Evolutionary conservation across 352 stramenopile species (phyloP).

Genomic region (Elongisporangium senticosum): DNA sequence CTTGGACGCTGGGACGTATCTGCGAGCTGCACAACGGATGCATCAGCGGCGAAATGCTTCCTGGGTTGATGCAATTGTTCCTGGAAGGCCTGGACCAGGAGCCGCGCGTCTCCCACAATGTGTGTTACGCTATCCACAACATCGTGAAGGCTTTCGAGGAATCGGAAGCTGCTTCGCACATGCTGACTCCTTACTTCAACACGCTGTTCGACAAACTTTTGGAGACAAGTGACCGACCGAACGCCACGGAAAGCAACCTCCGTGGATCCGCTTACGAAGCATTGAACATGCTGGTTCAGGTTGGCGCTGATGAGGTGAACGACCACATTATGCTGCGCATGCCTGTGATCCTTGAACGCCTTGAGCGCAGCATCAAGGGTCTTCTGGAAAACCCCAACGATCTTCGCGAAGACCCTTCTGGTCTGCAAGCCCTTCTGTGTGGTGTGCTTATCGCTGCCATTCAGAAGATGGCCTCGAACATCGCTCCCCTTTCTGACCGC

Average conservation of each 20-base stretch:
- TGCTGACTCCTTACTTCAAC: conserved; percentile 91
- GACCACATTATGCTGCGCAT: conserved; percentile 76
- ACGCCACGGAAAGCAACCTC: conserved; percentile 89
- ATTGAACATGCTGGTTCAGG: conserved; percentile 92
- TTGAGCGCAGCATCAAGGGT: conserved; percentile 63
- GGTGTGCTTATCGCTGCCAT: conserved; percentile 91
- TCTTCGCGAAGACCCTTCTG: conserved; percentile 68
- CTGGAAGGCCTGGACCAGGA: conserved; percentile 81
- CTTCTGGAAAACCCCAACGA: conserved; percentile 69
- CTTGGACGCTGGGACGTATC: conserved; percentile 94
- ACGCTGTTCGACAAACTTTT: conserved; percentile 92
- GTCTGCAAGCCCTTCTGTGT: conserved; percentile 84
- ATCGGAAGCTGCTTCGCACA: conserved; percentile 60
- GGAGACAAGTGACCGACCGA: conserved; percentile 82
- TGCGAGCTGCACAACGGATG: conserved; percentile 92
- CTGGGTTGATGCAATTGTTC: conserved; percentile 83
- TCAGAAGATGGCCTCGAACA: conserved; percentile 88
- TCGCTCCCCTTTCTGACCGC: conserved; percentile 85
- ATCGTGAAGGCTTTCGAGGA: conserved; percentile 92
- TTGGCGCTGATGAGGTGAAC: conserved; percentile 65
- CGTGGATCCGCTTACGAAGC: conserved; percentile 91
- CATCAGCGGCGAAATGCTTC: conserved; percentile 89
- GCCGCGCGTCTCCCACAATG: conserved; percentile 91
- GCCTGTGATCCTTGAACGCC: conserved; percentile 71
- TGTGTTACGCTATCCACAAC: conserved; percentile 96